Conservation (phyloP, 345 rosid species). For the Salix viminalis region DNA sequence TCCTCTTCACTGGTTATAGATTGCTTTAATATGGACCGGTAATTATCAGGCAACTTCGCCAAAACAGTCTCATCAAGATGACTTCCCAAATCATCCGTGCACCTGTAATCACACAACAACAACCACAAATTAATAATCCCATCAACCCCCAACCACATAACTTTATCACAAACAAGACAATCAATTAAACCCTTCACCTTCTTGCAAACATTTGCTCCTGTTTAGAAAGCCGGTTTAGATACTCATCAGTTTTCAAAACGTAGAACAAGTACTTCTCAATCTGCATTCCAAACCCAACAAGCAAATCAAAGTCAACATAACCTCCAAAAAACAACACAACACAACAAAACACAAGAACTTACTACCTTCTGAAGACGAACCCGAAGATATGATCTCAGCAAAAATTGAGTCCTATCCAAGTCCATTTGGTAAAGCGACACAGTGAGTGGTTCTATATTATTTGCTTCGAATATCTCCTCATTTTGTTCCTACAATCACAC, state of each 20-base stretch:
- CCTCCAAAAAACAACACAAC: neutral
- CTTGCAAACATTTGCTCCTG: constrained; percentile 57
- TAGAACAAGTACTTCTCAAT: constrained; percentile 75
- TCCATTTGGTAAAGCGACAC: constrained; percentile 89
- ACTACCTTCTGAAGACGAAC: constrained; percentile 76
- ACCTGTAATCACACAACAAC: constrained; percentile 33
- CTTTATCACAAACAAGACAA: neutral
- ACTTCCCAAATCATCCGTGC: constrained; percentile 22
- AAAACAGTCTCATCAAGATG: constrained; percentile 44
- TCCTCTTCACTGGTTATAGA: constrained; percentile 71
- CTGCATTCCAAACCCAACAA: constrained; percentile 25
- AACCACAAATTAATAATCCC: neutral
- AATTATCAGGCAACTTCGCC: constrained; percentile 69
- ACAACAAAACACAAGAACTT: neutral
- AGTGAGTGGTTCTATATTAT: constrained; percentile 53
- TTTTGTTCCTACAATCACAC: constrained; percentile 47
- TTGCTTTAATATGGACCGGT: constrained; percentile 67
- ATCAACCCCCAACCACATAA: neutral
- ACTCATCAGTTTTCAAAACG: constrained; percentile 46
- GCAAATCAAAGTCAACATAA: neutral
- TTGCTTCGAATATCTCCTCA: constrained; percentile 38
- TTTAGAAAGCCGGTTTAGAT: constrained; percentile 48
- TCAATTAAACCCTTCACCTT: constrained; percentile 37
- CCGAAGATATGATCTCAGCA: constrained; percentile 84
- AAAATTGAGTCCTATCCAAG: constrained; percentile 70